Percentiles rank a stretch among this genome's conserved stretches.
phyloP scores from a whole-genome alignment of 192 early-diverging fungal genomes.

The Umbelopsis isabellina region DNA sequence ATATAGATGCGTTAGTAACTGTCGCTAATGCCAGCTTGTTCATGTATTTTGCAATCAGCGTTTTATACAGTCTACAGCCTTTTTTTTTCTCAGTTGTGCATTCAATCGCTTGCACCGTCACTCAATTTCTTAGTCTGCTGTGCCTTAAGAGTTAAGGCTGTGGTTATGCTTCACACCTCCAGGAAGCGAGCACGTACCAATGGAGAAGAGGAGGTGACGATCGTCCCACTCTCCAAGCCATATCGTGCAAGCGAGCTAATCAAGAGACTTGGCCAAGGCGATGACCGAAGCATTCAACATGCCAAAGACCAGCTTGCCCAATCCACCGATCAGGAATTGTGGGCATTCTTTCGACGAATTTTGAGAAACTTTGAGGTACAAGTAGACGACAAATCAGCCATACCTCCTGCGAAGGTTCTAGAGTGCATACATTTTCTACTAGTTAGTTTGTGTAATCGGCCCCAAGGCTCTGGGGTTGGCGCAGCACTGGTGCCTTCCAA shows the following conservation, averaged over 20 bases:
- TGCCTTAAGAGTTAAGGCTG: not conserved
- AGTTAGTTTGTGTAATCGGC: not conserved
- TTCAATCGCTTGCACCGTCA: too few relatives aligned
- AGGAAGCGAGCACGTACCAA: constrained; percentile 13
- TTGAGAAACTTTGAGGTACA: not conserved
- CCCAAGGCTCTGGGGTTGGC: not conserved
- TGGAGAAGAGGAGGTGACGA: not conserved
- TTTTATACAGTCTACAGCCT: too few relatives aligned
- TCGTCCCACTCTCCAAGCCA: not conserved
- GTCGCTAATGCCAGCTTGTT: too few relatives aligned
- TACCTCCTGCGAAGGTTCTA: not conserved
- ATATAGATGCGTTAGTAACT: too few relatives aligned
- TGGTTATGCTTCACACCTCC: not conserved
- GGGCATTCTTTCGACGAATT: constrained; percentile 11
- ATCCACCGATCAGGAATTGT: not conserved
- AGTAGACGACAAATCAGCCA: not conserved
- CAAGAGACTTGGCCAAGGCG: not conserved
- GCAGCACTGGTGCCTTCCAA: not conserved
- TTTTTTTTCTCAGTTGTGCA: too few relatives aligned
- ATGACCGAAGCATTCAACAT: not conserved
- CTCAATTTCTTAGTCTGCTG: not conserved
- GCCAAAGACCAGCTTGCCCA: not conserved
- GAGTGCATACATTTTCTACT: constrained; percentile 3
- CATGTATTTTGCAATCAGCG: too few relatives aligned
- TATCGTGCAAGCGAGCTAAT: constrained; percentile 7